phyloP scores from a whole-genome alignment of 2,329 filamentous ascomycete genomes.

The Aspergillus amoenus region DNA sequence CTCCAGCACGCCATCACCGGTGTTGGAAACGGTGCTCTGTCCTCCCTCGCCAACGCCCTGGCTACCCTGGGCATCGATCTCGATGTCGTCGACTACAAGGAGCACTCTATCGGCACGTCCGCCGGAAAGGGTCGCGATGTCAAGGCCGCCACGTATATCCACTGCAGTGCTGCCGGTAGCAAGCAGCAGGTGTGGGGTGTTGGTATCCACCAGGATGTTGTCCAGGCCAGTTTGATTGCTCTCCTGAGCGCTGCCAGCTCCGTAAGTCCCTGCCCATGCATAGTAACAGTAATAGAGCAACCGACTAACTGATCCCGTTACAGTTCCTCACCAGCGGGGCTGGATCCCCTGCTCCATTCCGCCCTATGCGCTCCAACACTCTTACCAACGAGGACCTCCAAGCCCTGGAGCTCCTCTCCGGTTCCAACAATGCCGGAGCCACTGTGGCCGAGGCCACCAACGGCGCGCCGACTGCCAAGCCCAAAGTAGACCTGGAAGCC shows the following conservation, averaged over 20 bases:
- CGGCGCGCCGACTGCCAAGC: conserved; percentile 21
- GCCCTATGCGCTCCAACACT: conserved; percentile 56
- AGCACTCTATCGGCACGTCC: conserved; percentile 83
- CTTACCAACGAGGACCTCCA: conserved; percentile 45
- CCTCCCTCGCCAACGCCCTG: conserved; percentile 79
- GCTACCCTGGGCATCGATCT: conserved; percentile 76
- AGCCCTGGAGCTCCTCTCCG: conserved; percentile 42
- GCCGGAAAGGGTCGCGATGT: conserved; percentile 78
- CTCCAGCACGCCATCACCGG: conserved; percentile 76
- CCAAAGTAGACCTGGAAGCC: conserved; percentile 38
- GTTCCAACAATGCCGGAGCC: conserved; percentile 21
- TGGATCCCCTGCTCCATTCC: conserved; percentile 65
- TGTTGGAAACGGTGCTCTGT: conserved; percentile 86
- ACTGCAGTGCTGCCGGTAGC: conserved; percentile 70
- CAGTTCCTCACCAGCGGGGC: conserved; percentile 73
- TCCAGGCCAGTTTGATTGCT: conserved; percentile 84
- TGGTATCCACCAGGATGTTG: conserved; percentile 82
- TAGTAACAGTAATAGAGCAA: background rate
- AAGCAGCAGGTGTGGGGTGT: conserved; percentile 51
- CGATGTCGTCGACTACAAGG: conserved; percentile 93
- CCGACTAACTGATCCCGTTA: background rate
- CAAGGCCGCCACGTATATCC: conserved; percentile 94
- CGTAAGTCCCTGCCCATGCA: conserved; percentile 53
- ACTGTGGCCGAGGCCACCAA: conserved; percentile 19
- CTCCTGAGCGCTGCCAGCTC: conserved; percentile 81